Conservation (phyloP, 345 rosid species). For the Gossypium sturtianum region DNA sequence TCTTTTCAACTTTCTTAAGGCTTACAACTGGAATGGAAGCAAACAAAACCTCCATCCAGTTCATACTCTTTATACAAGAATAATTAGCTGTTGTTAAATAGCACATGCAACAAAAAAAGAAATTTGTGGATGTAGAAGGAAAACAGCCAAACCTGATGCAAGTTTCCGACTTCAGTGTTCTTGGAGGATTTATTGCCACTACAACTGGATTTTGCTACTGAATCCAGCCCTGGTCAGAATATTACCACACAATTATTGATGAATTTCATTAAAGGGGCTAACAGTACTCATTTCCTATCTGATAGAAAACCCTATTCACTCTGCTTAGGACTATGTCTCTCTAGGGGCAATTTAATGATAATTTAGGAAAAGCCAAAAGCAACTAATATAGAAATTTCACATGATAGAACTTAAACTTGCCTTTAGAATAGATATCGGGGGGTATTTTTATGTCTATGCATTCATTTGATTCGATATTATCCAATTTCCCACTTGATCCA, state of each 20-base stretch:
- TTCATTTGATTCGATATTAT: constrained; percentile 17
- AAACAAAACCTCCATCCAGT: background rate
- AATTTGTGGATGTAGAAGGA: background rate
- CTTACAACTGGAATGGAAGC: background rate
- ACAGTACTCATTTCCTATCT: background rate
- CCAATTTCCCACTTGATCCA: constrained; percentile 23
- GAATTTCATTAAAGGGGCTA: background rate
- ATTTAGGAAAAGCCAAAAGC: background rate
- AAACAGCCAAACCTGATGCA: constrained; percentile 25
- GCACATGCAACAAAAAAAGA: background rate
- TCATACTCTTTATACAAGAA: background rate
- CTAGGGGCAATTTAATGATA: background rate
- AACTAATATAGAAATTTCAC: background rate
- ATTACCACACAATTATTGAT: background rate
- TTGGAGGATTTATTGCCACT: constrained; percentile 13
- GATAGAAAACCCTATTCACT: background rate
- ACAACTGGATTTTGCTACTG: constrained; percentile 23
- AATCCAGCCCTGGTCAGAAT: constrained; percentile 3
- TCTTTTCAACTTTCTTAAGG: background rate
- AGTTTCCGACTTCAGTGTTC: constrained; percentile 18
- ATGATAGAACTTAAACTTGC: constrained; percentile 17
- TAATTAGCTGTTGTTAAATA: background rate
- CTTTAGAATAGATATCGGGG: constrained; percentile 16
- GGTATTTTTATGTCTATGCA: constrained; percentile 1
- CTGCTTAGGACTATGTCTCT: background rate